Conservation (phyloP, 768 basidiomycete species). For the Mycena rebaudengoi region DNA sequence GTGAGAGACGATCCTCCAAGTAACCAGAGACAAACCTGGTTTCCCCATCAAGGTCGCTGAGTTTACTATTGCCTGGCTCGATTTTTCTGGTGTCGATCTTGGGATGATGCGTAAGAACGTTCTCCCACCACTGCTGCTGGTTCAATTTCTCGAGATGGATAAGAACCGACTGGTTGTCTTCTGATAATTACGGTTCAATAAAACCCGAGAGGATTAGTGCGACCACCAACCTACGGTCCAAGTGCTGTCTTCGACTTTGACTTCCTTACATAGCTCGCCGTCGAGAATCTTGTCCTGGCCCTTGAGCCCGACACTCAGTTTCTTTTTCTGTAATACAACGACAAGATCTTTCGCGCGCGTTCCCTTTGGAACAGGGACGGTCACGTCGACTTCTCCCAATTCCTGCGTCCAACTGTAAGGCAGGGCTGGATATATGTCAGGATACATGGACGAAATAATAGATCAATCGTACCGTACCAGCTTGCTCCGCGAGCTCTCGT, state of each 20-base stretch:
- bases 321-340: constrained; percentile 82
- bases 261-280: constrained; percentile 93
- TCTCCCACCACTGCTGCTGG: constrained; percentile 96
- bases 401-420: constrained; percentile 95
- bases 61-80: constrained; percentile 92
- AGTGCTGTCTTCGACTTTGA: constrained; percentile 96
- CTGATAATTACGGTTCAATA: constrained; percentile 46
- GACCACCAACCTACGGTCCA: constrained; percentile 86
- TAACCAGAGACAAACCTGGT: constrained; percentile 66
- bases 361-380: constrained; percentile 86
- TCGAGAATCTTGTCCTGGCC: constrained; percentile 84
- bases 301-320: constrained; percentile 85
- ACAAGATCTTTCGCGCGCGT: constrained; percentile 81
- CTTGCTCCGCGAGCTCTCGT: constrained; percentile 83
- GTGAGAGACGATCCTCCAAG: not conserved
- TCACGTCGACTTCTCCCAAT: constrained; percentile 85
- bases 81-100: constrained; percentile 98
- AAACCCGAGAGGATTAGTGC: not conserved
- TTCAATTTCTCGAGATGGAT: constrained; percentile 90
- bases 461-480: constrained; percentile 64
- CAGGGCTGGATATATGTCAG: constrained; percentile 60
- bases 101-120: constrained; percentile 93
- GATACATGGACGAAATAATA: constrained; percentile 24
- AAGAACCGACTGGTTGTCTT: constrained; percentile 77
- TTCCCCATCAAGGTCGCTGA: constrained; percentile 95